Base-by-base conservation (phyloP, 495 filamentous ascomycete species). In the Penicillium silybi region DNA sequence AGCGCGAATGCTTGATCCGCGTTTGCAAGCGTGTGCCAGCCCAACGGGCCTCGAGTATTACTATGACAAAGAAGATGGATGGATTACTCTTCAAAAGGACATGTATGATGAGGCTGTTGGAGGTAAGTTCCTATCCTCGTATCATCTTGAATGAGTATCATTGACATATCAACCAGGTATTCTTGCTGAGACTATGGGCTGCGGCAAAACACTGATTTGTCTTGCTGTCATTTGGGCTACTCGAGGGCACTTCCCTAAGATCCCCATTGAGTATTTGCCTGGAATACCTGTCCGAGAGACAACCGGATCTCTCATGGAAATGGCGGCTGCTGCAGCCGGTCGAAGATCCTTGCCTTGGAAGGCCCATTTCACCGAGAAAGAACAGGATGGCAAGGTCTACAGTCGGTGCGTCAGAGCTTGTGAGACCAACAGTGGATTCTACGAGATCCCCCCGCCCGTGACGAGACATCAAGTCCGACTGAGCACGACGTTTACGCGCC, bases 181-280 rank as follows among this genome's bases (percentile, higher is more conserved):
- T 34, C 66, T 77, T 37, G 66, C 74, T 4, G 73, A 75, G 52
- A 93, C 80, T 40, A 87, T 88, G 84, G 82, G 81, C 37, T 77
- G 83, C 5, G 92, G 92, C 0, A 97, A 97, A 71, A 97, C 92
- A 0, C 67, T 96, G 23, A 95, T 97, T 9, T 90, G 87, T 50
- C 72, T 97, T 16, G 80, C 91, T 25, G 70, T 92, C 2, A 88
- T 96, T 35, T 73, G 95, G n/a, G 84, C 88, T 10, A 96, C 90
- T 0, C 83, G 79, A 55, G 77, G 84, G 27, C 80, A 92, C 49
- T 77, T 84, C 6, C 79, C 89, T 3, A 68, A 70, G 6, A 79
- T 86, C 6, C 90, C 90, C 2, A 74, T 81, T 1, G 70, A 85
- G 46, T 81, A 85, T 57, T 78, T 56, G n/a, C 45, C 53, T 0